Evolutionary conservation across 1,284 basidiomycete genomes (phyloP).

Genomic region (Phylloporus sp.): DNA sequence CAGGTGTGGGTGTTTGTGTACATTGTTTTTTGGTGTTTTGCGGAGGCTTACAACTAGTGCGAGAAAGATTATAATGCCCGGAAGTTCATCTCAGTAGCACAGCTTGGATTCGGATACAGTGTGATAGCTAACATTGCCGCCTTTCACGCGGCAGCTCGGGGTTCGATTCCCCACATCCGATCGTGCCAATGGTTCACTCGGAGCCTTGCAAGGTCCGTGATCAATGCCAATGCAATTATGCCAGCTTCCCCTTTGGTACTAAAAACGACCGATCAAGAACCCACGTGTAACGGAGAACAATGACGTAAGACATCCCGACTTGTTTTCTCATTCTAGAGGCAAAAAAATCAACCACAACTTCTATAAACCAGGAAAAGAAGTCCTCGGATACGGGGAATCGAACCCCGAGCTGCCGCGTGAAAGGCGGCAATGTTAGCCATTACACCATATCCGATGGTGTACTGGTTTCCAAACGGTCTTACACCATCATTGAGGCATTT

Average conservation of each 20-base stretch:
- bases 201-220: not conserved
- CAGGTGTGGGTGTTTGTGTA: no score
- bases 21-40: no score
- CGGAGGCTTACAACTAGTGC: no score
- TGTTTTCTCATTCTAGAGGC: no score
- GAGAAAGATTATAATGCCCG: not conserved
- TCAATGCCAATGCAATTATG: not conserved
- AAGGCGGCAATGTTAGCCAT: slow-evolving; percentile 76
- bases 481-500: not conserved
- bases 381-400: slow-evolving; percentile 59
- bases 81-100: not conserved
- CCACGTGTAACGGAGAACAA: no score
- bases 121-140: slow-evolving; percentile 71
- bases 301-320: not conserved
- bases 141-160: slow-evolving; percentile 67
- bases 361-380: not conserved
- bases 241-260: not conserved
- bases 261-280: not conserved
- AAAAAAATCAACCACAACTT: no score
- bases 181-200: no score
- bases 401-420: slow-evolving; percentile 67
- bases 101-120: slow-evolving; percentile 30
- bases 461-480: no score
- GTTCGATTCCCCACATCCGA: slow-evolving; percentile 63
- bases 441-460: slow-evolving; percentile 64